Conservation (phyloP, 192 early-diverging fungal genomes). For the Backusella liffmaniae region DNA sequence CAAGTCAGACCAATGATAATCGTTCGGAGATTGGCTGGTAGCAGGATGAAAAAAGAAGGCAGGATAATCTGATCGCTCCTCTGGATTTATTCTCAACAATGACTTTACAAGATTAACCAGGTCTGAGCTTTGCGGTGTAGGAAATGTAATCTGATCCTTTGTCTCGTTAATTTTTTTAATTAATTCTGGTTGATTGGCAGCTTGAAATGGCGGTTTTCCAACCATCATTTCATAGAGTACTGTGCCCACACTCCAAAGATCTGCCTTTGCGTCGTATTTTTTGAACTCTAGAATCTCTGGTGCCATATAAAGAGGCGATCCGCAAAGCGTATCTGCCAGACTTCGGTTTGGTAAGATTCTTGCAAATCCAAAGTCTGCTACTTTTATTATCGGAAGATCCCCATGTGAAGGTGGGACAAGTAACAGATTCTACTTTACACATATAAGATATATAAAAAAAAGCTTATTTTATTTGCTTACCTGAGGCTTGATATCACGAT, state of each 20-base stretch:
- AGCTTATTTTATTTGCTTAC: constrained; percentile 34
- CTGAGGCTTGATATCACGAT: constrained; percentile 98
- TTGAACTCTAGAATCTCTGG: constrained; percentile 86
- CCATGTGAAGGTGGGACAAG: constrained; percentile 50
- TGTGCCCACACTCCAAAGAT: constrained; percentile 97
- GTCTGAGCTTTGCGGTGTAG: constrained; percentile 54
- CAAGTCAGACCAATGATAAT: not conserved
- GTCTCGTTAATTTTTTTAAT: constrained; percentile 85
- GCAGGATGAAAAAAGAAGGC: constrained; percentile 89
- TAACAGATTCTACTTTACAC: constrained; percentile 74
- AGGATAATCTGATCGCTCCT: constrained; percentile 87
- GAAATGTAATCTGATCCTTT: constrained; percentile 81
- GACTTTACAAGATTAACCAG: constrained; percentile 66
- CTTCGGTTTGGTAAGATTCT: constrained; percentile 75
- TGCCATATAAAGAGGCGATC: constrained; percentile 95
- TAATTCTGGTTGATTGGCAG: constrained; percentile 91
- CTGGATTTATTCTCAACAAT: constrained; percentile 82
- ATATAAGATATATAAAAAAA: constrained; percentile 1
- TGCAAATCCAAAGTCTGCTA: constrained; percentile 99
- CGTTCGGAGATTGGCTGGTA: constrained; percentile 27
- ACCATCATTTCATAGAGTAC: constrained; percentile 93
- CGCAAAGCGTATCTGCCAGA: constrained; percentile 92
- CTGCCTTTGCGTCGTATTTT: constrained; percentile 92
- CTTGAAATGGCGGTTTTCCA: constrained; percentile 89
- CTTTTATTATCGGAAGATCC: constrained; percentile 77